Percentiles rank a stretch among this genome's conserved stretches.
Evolutionary conservation across 2,329 filamentous ascomycete genomes (phyloP).

Genomic region (Aspergillus latus): DNA sequence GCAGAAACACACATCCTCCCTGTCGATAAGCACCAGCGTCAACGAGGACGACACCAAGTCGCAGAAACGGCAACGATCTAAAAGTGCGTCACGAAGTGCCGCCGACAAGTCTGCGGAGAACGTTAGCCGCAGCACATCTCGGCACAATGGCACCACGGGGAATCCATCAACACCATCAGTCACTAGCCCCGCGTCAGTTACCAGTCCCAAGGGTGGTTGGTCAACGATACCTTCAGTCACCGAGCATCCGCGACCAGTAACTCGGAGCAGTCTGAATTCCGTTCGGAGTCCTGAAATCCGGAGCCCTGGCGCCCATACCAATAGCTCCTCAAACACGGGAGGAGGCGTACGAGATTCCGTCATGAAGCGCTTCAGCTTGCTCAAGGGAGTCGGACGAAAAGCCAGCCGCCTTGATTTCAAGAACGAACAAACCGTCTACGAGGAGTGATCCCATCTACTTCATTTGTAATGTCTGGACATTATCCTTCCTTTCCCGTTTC

Average conservation of each 20-base stretch:
- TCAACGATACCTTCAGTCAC: slow-evolving; percentile 36
- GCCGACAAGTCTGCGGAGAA: slow-evolving; percentile 29
- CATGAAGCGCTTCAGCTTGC: slow-evolving; percentile 73
- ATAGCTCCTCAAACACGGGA: slow-evolving; percentile 39
- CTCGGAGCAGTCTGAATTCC: slow-evolving; percentile 28
- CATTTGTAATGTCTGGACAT: slow-evolving; percentile 29
- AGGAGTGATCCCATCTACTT: slow-evolving; percentile 36
- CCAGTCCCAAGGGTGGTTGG: slow-evolving; percentile 30
- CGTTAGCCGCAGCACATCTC: slow-evolving; percentile 31
- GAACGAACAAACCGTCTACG: slow-evolving; percentile 31
- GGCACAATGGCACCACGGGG: slow-evolving; percentile 24
- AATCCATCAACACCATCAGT: slow-evolving; percentile 21
- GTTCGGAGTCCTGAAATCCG: slow-evolving; percentile 21
- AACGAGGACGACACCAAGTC: slow-evolving; percentile 25
- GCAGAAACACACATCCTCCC: slow-evolving; percentile 34
- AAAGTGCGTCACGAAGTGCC: slow-evolving; percentile 30
- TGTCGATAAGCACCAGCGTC: slow-evolving; percentile 27
- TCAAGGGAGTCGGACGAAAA: slow-evolving; percentile 70
- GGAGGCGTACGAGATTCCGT: slow-evolving; percentile 59
- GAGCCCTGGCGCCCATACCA: slow-evolving; percentile 32
- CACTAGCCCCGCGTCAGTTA: slow-evolving; percentile 2
- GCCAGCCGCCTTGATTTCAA: slow-evolving; percentile 55
- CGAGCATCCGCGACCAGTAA: slow-evolving; percentile 36
- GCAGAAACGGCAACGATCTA: slow-evolving; percentile 27
- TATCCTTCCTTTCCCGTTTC: slow-evolving; percentile 14